phyloP scores from a whole-genome alignment of 176 grass and related monocot genomes.

The Carex littledalei region DNA sequence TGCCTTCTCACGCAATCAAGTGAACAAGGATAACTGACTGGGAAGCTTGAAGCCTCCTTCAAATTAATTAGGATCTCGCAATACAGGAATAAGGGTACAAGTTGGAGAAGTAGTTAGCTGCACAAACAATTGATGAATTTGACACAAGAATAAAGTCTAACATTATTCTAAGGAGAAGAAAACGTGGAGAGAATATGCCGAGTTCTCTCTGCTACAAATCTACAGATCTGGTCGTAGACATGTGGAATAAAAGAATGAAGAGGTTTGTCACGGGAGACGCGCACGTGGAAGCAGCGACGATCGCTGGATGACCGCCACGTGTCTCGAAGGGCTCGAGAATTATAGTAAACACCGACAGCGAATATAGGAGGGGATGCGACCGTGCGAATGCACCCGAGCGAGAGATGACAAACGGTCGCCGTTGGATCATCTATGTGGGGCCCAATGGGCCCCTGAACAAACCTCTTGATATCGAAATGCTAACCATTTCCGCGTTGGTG shows the following conservation, averaged over 20 bases:
- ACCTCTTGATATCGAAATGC: neutral
- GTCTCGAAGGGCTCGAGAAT: slow-evolving; percentile 34
- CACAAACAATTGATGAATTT: slow-evolving; percentile 2
- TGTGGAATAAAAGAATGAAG: neutral
- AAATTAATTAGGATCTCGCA: neutral
- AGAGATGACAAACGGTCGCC: slow-evolving; percentile 33
- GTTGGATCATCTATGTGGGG: slow-evolving; percentile 19
- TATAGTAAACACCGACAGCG: slow-evolving; percentile 5
- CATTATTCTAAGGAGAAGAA: slow-evolving; percentile 28
- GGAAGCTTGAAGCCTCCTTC: neutral
- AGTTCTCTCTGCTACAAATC: slow-evolving; percentile 11
- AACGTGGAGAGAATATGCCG: slow-evolving; percentile 19
- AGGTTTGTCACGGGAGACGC: slow-evolving; percentile 14
- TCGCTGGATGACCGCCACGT: slow-evolving; percentile 21
- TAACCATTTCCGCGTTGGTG: neutral
- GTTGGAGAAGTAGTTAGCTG: neutral
- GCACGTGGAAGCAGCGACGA: slow-evolving; percentile 31
- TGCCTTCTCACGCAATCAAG: too few species aligned
- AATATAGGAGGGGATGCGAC: slow-evolving; percentile 4
- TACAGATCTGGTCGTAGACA: slow-evolving; percentile 16
- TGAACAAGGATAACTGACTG: too few species aligned
- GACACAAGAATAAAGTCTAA: slow-evolving; percentile 27
- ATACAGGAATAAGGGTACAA: slow-evolving; percentile 11
- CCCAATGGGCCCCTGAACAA: neutral
- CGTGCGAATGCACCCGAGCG: neutral